These are phyloP conservation scores for Moricandia arvensis DNA, from an alignment of 345 rosid genomes.

Conservation along the genomic window DNA sequence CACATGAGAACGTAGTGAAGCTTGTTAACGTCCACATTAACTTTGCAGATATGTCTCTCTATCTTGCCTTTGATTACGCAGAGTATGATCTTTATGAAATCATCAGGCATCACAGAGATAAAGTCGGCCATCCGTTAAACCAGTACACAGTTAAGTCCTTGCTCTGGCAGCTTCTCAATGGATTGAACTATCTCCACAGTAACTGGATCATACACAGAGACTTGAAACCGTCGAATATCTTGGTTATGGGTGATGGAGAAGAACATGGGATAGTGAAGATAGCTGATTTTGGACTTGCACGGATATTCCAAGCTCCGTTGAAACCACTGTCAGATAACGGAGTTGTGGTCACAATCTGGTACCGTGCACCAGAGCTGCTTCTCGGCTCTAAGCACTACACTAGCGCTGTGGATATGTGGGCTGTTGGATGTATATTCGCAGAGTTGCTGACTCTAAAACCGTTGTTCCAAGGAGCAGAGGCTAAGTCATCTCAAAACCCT, in stretches of 20 bases:
- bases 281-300: constrained; percentile 97
- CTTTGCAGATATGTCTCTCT: constrained; percentile 89
- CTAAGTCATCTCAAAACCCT: constrained; percentile 77
- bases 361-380: constrained; percentile 97
- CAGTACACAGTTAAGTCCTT: constrained; percentile 87
- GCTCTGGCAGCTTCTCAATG: constrained; percentile 98
- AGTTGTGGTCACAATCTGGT: constrained; percentile 99
- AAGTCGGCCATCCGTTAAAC: constrained; percentile 60
- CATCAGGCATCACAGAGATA: constrained; percentile 91
- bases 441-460: constrained; percentile 96
- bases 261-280: constrained; percentile 95
- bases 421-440: constrained; percentile 97
- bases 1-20: constrained; percentile 95
- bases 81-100: constrained; percentile 97
- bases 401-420: constrained; percentile 98
- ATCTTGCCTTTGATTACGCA: constrained; percentile 92
- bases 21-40: constrained; percentile 98
- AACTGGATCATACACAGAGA: constrained; percentile 99
- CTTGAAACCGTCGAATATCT: constrained; percentile 94
- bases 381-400: constrained; percentile 98
- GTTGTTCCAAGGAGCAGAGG: constrained; percentile 94
- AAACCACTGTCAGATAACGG: constrained; percentile 84
- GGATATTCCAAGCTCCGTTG: constrained; percentile 94
- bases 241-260: constrained; percentile 99
- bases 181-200: constrained; percentile 93